phyloP scores from a whole-genome alignment of 140 eudicot species.

The Stevia rebaudiana region DNA sequence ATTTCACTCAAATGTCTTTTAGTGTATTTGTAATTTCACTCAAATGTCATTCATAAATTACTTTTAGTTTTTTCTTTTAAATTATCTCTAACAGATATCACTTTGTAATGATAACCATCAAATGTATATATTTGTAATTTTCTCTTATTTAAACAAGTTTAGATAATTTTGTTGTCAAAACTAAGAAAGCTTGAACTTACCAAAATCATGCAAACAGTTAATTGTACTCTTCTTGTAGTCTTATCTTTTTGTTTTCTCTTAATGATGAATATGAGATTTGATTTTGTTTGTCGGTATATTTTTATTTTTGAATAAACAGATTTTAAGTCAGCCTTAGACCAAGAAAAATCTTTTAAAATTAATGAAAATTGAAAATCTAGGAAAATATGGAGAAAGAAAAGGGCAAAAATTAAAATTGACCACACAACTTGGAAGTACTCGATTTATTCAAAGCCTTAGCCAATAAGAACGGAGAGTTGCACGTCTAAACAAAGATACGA shows the following conservation, averaged over 20 bases:
- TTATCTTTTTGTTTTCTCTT: background rate
- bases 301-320: background rate
- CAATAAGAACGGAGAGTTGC: conserved; percentile 27
- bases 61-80: too few species aligned
- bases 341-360: conserved; percentile 15
- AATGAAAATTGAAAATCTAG: conserved; percentile 20
- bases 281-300: background rate
- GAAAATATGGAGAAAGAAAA: conserved; percentile 27
- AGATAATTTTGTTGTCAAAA: too few species aligned
- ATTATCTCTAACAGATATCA: too few species aligned
- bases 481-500: background rate
- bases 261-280: conserved; percentile 15
- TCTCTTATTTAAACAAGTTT: too few species aligned
- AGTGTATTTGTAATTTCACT: too few species aligned
- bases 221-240: background rate
- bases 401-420: conserved; percentile 29
- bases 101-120: too few species aligned
- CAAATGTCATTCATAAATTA: too few species aligned
- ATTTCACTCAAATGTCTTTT: too few species aligned
- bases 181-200: too few species aligned
- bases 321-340: conserved; percentile 25
- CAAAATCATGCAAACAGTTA: background rate
- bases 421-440: conserved; percentile 30
- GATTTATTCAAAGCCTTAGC: conserved; percentile 29
- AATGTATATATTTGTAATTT: too few species aligned